Base-by-base conservation (phyloP, 345 rosid species). In the Hibiscus trionum region DNA sequence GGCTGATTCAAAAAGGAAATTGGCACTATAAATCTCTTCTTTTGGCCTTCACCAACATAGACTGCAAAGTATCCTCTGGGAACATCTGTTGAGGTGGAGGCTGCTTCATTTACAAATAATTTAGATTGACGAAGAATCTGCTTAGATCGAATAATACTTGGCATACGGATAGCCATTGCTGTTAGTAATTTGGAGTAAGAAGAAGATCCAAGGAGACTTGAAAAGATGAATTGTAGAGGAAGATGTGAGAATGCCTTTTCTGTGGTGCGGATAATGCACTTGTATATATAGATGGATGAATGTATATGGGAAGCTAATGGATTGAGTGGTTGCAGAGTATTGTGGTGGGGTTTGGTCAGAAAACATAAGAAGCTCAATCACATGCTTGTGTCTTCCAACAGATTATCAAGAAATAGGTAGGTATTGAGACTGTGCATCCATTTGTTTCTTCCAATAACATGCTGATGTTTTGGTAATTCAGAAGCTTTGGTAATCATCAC, bases 1-100 rank as follows among this genome's bases (percentile, higher is more conserved):
- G 85, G 85, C 33, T 84, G 78, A 72, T 57, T 85, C 69, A 87
- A 71, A 74, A 71, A 84, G 1, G 86, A 84, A 4, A 82, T 56
- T 0, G 86, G 86, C 6, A 84, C 79, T 44, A 82, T 50, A 24
- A 77, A 83, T 21, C 24, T 21, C 24, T 21, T 21, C 24, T 21
- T 21, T 21, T 21, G 24, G 24, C 24, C 1, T 0, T 21, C 24
- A 21, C 24, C 24, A 21, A 21, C 24, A 21, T 21, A 21, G 24
- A 21, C 24, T 21, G 24, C 24, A 21, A 21, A 21, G 24, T 21
- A 21, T 21, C 24, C 24, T 21, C 1, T 21, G 24, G 24, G 24
- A 21, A 21, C 24, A 21, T 21, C 1, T 21, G 24, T 21, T 21
- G 24, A 21, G 24, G 24, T 21, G 24, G 24, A 21, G 24, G 24